These are phyloP conservation scores for Chrysanthemum makinoi DNA, from an alignment of 129 eudicot species.

Conservation along the genomic window DNA sequence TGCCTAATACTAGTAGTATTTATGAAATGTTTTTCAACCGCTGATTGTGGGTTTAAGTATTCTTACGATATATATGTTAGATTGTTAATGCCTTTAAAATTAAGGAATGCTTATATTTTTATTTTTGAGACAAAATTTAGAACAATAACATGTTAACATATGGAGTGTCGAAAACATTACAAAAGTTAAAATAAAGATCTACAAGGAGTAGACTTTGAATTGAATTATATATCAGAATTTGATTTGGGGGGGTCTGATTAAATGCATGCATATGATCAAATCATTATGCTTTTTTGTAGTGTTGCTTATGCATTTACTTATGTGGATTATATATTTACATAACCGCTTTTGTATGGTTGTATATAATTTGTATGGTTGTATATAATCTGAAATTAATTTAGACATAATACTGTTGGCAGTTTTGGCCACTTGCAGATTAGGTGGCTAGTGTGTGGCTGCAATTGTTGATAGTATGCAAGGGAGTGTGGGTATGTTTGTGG, in stretches of 20 bases:
- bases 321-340: constrained; percentile 23
- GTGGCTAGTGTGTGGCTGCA: not conserved
- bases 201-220: not conserved
- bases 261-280: not conserved
- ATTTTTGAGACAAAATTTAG: not conserved
- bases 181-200: not conserved
- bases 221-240: not conserved
- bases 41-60: no score
- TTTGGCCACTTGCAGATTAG: constrained; percentile 17
- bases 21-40: no score
- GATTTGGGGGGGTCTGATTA: not conserved
- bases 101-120: no score
- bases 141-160: not conserved
- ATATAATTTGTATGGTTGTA: not conserved
- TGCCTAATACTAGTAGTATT: no score
- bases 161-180: not conserved
- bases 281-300: constrained; percentile 25
- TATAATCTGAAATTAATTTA: not conserved
- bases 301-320: constrained; percentile 26
- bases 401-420: constrained; percentile 1
- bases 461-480: no score
- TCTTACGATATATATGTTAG: no score
- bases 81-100: no score
- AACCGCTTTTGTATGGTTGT: constrained; percentile 18
- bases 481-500: no score